Conservation (phyloP, 495 filamentous ascomycete genomes). For the Penicillium bialowiezense region DNA sequence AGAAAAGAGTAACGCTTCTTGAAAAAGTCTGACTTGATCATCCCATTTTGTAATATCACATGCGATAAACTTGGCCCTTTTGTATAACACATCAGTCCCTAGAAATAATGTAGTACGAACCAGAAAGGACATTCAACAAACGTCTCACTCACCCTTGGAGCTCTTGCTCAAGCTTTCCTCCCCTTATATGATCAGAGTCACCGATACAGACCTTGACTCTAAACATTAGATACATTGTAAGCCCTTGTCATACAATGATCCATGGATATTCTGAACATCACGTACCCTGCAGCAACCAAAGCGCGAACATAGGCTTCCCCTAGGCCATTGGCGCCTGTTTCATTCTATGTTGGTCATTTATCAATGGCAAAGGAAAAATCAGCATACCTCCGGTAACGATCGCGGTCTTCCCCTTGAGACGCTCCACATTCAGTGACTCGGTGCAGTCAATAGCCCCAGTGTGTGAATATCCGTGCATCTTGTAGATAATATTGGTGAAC, state of each 20-base stretch:
- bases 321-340: conserved; percentile 19
- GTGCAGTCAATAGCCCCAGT: not conserved
- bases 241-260: not conserved
- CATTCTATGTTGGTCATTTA: too few relatives aligned
- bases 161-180: conserved; percentile 13
- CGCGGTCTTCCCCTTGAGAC: conserved; percentile 5
- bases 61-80: conserved; percentile 14
- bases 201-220: conserved; percentile 15
- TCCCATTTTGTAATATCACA: conserved; percentile 24
- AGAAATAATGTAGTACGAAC: too few relatives aligned
- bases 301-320: conserved; percentile 24
- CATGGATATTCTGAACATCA: not conserved
- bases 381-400: conserved; percentile 11
- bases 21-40: conserved; percentile 37
- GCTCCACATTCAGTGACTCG: not conserved
- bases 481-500: not conserved
- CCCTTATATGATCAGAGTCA: conserved; percentile 9
- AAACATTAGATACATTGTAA: not conserved
- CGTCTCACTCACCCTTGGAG: conserved; percentile 10
- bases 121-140: too few relatives aligned
- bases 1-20: conserved; percentile 27
- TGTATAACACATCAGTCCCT: not conserved
- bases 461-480: not conserved
- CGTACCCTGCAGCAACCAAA: conserved; percentile 18
- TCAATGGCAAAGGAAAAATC: too few relatives aligned